Conservation (phyloP, 2,329 filamentous ascomycete genomes). For the Colletotrichum salicis region DNA sequence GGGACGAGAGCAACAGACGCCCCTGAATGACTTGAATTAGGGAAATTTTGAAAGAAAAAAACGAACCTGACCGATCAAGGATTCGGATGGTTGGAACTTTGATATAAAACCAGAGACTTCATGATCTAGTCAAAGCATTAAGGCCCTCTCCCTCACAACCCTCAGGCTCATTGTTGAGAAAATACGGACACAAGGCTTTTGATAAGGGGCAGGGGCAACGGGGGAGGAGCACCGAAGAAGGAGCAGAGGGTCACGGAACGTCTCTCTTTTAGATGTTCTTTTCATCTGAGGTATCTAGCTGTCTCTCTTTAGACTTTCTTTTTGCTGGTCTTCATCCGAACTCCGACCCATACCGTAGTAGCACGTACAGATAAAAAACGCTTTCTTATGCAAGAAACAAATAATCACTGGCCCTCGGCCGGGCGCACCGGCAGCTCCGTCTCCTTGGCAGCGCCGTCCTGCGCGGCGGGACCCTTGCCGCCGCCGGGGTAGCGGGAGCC, state of each 20-base stretch:
- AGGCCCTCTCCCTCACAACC: not conserved
- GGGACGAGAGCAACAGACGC: not conserved
- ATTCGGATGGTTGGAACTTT: not conserved
- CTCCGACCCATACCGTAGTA: constrained; percentile 31
- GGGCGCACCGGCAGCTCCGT: constrained; percentile 32
- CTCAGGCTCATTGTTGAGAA: not conserved
- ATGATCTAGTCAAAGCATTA: not conserved
- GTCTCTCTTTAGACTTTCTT: constrained; percentile 30
- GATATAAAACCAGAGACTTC: not conserved
- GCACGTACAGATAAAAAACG: constrained; percentile 28
- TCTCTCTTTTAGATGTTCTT: constrained; percentile 21
- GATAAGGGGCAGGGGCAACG: not conserved
- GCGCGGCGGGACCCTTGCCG: constrained; percentile 27
- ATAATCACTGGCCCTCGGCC: constrained; percentile 23
- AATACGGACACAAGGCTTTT: not conserved
- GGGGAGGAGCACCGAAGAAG: not conserved
- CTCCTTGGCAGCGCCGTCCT: constrained; percentile 31
- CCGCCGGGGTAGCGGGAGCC: constrained; percentile 71
- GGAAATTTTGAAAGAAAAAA: no score
- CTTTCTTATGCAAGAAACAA: constrained; percentile 19
- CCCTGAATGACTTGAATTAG: no score
- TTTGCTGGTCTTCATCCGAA: constrained; percentile 32
- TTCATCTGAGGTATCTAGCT: constrained; percentile 32
- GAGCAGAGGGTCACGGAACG: not conserved
- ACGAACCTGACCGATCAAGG: not conserved